phyloP scores from a whole-genome alignment of 305 asterid species.

The Solanum chacoense region DNA sequence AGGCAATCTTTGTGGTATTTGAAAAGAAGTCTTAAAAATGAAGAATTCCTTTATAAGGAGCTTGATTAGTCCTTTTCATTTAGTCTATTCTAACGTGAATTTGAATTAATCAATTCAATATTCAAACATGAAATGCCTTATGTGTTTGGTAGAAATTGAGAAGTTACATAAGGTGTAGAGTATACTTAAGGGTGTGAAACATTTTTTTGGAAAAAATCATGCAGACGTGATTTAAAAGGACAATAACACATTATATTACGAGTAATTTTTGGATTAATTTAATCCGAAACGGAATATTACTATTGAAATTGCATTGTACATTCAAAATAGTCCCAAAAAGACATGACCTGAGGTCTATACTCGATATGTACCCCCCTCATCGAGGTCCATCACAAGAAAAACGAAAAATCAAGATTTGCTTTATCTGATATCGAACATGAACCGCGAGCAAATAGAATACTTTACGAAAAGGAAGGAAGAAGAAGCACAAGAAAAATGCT shows the following conservation, averaged over 20 bases:
- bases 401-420: neutral
- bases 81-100: neutral
- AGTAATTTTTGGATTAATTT: neutral
- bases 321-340: neutral
- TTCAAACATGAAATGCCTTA: fast-evolving
- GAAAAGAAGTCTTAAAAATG: neutral
- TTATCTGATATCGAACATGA: neutral
- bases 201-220: neutral
- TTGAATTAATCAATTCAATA: neutral
- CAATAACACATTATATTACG: neutral
- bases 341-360: neutral
- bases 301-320: neutral
- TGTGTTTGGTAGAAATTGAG: too few species aligned
- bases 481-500: neutral
- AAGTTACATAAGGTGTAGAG: neutral
- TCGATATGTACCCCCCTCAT: neutral
- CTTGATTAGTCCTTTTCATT: neutral
- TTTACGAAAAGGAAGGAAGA: neutral
- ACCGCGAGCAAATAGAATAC: neutral
- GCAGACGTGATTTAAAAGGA: neutral
- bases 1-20: neutral
- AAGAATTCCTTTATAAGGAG: neutral
- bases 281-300: neutral
- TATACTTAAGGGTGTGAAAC: neutral
- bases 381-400: neutral